Percentiles rank a stretch among this genome's conserved stretches.
Evolutionary conservation across 768 basidiomycete genomes (phyloP).

Genomic region (Agrocybe pediades): DNA sequence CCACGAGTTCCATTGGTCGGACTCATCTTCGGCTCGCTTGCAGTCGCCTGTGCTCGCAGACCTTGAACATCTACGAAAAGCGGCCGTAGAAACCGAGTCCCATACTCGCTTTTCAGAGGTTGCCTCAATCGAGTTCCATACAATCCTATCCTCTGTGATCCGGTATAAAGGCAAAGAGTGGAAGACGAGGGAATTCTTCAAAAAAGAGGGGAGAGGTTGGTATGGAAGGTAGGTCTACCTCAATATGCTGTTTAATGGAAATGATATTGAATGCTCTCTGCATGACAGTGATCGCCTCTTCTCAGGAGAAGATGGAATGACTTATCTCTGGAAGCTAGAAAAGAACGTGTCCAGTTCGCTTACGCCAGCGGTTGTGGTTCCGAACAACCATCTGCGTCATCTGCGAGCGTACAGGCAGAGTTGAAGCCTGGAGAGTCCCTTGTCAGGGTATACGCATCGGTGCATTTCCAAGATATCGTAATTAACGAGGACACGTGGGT

Average conservation of each 20-base stretch:
- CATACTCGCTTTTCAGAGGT: conserved; percentile 9
- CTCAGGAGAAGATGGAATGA: conserved; percentile 17
- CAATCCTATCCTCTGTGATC: conserved; percentile 9
- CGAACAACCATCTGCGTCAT: not conserved
- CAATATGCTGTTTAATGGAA: not conserved
- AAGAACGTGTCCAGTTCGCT: conserved; percentile 4
- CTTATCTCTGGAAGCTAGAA: conserved; percentile 23
- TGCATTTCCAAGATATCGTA: too few species aligned
- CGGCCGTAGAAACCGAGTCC: conserved; percentile 1
- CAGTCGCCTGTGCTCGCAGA: conserved; percentile 7
- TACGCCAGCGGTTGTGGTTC: too few species aligned
- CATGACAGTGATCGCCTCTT: conserved; percentile 18
- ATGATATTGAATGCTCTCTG: not conserved
- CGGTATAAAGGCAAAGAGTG: conserved; percentile 12
- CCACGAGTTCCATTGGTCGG: conserved; percentile 14
- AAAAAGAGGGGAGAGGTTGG: conserved; percentile 19
- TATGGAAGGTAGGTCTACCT: conserved; percentile 11
- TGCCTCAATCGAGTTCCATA: conserved; percentile 14
- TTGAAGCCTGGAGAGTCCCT: too few species aligned
- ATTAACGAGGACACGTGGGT: too few species aligned
- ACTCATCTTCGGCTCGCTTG: not conserved
- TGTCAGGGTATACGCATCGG: too few species aligned
- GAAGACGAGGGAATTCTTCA: conserved; percentile 20
- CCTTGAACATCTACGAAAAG: conserved; percentile 2
- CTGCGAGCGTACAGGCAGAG: too few species aligned